Percentiles rank a stretch among this genome's conserved stretches.
These are phyloP conservation scores for Exophiala viscosa DNA, from an alignment of 2,329 filamentous ascomycete genomes.

Conservation along the genomic window DNA sequence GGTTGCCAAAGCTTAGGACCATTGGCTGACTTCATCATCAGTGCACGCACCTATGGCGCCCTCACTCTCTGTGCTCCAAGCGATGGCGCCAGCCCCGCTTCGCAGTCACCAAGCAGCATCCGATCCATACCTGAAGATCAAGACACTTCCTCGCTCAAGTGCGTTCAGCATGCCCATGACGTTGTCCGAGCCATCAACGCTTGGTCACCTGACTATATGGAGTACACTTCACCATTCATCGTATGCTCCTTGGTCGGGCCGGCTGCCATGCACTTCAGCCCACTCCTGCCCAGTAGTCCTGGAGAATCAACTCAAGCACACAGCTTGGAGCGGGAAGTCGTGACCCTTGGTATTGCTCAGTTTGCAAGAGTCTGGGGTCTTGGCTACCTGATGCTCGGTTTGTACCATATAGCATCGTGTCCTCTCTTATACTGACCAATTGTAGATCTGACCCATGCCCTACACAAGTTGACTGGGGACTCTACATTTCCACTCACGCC, in stretches of 20 bases:
- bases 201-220: slow-evolving; percentile 4
- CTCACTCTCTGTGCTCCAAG: background rate
- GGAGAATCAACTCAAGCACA: background rate
- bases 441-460: slow-evolving; percentile 2
- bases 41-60: background rate
- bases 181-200: background rate
- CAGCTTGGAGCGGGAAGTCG: background rate
- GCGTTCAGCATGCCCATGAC: slow-evolving; percentile 2
- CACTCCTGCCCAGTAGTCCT: background rate
- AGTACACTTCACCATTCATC: slow-evolving; percentile 2
- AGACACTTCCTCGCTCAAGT: background rate
- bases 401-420: background rate
- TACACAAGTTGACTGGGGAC: slow-evolving; percentile 1
- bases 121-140: background rate
- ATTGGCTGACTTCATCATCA: background rate
- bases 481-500: background rate
- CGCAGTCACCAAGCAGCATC: background rate
- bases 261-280: slow-evolving; percentile 1
- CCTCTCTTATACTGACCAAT: background rate
- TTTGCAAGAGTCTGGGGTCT: slow-evolving; percentile 4
- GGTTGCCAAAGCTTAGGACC: background rate
- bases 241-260: slow-evolving; percentile 3
- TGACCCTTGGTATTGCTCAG: background rate
- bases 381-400: slow-evolving; percentile 3
- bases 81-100: background rate